These are phyloP conservation scores for Ogataea corticis DNA, from an alignment of 805 yeast species.

Conservation along the genomic window DNA sequence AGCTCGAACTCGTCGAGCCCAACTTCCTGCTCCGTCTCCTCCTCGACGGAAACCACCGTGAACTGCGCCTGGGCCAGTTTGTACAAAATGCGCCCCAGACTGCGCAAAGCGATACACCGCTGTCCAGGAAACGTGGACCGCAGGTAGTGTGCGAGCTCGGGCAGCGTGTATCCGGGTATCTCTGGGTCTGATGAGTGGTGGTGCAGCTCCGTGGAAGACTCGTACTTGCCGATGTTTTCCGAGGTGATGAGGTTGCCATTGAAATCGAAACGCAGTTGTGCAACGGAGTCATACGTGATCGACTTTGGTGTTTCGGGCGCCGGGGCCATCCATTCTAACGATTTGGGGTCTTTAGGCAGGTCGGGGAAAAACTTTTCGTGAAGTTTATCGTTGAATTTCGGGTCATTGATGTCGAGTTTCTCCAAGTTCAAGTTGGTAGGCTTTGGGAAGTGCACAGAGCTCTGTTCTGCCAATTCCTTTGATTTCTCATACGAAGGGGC, in stretches of 20 bases:
- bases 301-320: constrained; percentile 44
- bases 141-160: constrained; percentile 76
- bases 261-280: constrained; percentile 86
- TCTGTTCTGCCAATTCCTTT: constrained; percentile 34
- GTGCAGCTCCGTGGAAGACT: constrained; percentile 63
- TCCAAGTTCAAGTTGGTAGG: constrained; percentile 39
- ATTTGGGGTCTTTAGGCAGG: constrained; percentile 76
- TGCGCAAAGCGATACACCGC: constrained; percentile 81
- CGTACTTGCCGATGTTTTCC: constrained; percentile 22
- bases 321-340: constrained; percentile 90
- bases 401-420: constrained; percentile 63
- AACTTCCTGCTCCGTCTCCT: constrained; percentile 32
- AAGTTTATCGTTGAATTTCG: constrained; percentile 72
- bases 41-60: constrained; percentile 34
- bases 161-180: constrained; percentile 87
- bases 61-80: constrained; percentile 67
- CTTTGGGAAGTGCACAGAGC: constrained; percentile 63
- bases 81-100: constrained; percentile 82
- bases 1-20: constrained; percentile 46
- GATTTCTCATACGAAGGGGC: constrained; percentile 52
- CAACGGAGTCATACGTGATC: constrained; percentile 51
- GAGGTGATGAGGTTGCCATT: constrained; percentile 68
- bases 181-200: constrained; percentile 90
- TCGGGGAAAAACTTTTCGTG: constrained; percentile 89
- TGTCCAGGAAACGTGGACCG: constrained; percentile 84